Evolutionary conservation across 2,329 filamentous ascomycete species (phyloP).

Genomic region (Trichophyton equinum): DNA sequence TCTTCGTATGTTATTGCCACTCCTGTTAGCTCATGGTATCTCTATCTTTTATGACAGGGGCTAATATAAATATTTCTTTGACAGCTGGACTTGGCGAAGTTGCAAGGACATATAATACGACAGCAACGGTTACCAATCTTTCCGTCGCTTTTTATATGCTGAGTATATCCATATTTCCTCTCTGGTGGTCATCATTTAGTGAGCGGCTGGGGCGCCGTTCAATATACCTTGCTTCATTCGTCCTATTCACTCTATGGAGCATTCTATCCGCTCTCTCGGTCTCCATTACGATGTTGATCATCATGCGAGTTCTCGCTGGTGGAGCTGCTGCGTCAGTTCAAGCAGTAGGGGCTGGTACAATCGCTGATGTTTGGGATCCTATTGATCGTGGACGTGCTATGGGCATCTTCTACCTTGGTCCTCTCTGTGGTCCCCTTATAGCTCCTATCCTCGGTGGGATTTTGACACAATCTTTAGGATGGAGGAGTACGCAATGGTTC

Average conservation of each 20-base stretch:
- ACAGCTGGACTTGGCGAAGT: constrained; percentile 57
- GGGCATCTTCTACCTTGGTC: constrained; percentile 71
- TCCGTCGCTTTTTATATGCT: constrained; percentile 73
- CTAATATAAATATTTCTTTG: background rate
- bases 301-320: constrained; percentile 61
- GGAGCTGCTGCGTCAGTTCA: constrained; percentile 70
- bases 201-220: constrained; percentile 58
- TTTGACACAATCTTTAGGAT: constrained; percentile 55
- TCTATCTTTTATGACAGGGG: background rate
- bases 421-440: constrained; percentile 59
- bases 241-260: constrained; percentile 58
- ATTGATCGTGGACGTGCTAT: constrained; percentile 65
- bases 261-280: constrained; percentile 55
- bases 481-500: constrained; percentile 70
- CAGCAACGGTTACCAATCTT: constrained; percentile 57
- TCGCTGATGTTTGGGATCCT: constrained; percentile 67
- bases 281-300: constrained; percentile 63
- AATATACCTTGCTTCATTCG: constrained; percentile 67
- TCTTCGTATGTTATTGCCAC: constrained; percentile 48
- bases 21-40: background rate
- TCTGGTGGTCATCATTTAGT: constrained; percentile 79
- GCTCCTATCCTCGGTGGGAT: constrained; percentile 66
- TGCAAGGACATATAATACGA: constrained; percentile 47
- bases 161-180: constrained; percentile 67
- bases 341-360: constrained; percentile 70